A percentile compares a stretch with the other conserved stretches of the same genome.
These are phyloP conservation scores for Apiospora saccharicola DNA, from an alignment of 2,329 filamentous ascomycete genomes.

Conservation along the genomic window DNA sequence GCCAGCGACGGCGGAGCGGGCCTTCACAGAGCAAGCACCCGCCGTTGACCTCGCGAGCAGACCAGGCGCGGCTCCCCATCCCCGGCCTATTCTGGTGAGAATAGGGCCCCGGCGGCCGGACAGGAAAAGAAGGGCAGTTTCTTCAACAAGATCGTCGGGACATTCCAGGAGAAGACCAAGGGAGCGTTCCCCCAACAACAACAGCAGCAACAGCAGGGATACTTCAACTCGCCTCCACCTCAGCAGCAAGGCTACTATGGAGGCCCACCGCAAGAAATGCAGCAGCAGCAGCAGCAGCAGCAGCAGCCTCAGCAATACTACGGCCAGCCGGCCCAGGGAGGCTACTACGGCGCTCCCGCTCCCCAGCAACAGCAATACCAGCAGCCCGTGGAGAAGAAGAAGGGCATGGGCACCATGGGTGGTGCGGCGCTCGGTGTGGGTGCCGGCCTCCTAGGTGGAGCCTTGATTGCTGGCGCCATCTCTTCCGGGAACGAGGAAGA, in stretches of 20 bases:
- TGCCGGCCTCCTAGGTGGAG: slow-evolving; percentile 81
- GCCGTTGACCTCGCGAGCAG: slow-evolving; percentile 56
- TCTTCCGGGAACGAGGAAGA: slow-evolving; percentile 67
- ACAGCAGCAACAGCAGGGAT: slow-evolving; percentile 40
- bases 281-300: slow-evolving; percentile 30
- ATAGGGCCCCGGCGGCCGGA: not conserved
- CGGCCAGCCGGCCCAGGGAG: slow-evolving; percentile 42
- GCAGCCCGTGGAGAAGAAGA: slow-evolving; percentile 30
- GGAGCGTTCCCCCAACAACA: slow-evolving; percentile 58
- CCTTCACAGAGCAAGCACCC: slow-evolving; percentile 69
- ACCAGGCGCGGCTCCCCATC: slow-evolving; percentile 26
- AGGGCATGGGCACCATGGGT: slow-evolving; percentile 54
- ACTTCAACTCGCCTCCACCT: no score
- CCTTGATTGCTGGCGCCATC: slow-evolving; percentile 72
- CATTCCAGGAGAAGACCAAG: slow-evolving; percentile 32
- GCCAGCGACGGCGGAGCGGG: not conserved
- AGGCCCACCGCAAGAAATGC: slow-evolving; percentile 33
- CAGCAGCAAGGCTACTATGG: slow-evolving; percentile 31
- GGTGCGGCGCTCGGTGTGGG: slow-evolving; percentile 81
- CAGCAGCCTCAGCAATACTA: slow-evolving; percentile 43
- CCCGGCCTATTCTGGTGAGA: not conserved
- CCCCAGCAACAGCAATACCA: slow-evolving; percentile 39
- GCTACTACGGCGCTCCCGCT: slow-evolving; percentile 46
- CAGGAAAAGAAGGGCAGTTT: not conserved
- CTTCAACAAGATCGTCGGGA: slow-evolving; percentile 1